A percentile compares a stretch with the other conserved stretches of the same genome.
These are phyloP conservation scores for Iris pallida DNA, from an alignment of 116 monocot species.

Conservation along the genomic window DNA sequence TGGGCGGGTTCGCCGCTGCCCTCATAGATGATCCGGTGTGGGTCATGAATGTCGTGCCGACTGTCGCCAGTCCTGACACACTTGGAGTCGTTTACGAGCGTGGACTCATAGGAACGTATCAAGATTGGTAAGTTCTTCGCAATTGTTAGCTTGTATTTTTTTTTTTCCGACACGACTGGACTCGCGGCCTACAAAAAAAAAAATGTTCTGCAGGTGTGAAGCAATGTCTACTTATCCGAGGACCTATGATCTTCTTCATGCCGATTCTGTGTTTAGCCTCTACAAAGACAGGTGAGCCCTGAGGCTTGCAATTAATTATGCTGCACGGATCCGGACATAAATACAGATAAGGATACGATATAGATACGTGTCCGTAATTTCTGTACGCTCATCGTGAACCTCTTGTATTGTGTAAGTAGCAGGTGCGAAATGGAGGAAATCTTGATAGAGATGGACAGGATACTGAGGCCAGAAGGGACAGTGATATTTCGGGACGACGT, in stretches of 20 bases:
- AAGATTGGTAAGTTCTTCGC: constrained; percentile 36
- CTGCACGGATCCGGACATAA: not conserved
- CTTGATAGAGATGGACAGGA: constrained; percentile 63
- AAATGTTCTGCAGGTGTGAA: constrained; percentile 37
- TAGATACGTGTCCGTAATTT: too few relatives aligned
- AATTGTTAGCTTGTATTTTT: not conserved
- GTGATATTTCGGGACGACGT: constrained; percentile 56
- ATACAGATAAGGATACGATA: not conserved
- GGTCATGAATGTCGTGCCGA: constrained; percentile 56
- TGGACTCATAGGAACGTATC: constrained; percentile 53
- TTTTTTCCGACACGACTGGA: not conserved
- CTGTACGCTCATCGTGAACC: too few relatives aligned
- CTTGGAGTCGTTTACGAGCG: constrained; percentile 54
- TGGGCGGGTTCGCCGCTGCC: constrained; percentile 53
- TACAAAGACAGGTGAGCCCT: constrained; percentile 38
- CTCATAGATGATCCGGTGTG: constrained; percentile 39
- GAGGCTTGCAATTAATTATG: too few relatives aligned
- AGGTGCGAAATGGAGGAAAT: constrained; percentile 41
- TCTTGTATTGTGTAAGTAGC: not conserved
- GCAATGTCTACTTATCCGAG: constrained; percentile 63
- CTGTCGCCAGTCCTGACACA: constrained; percentile 20
- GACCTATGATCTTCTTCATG: constrained; percentile 57
- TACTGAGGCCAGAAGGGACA: constrained; percentile 52
- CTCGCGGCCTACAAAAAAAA: not conserved
- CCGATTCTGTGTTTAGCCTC: constrained; percentile 38